Percentiles rank a stretch among this genome's conserved stretches.
Evolutionary conservation across 768 basidiomycete species (phyloP).

Genomic region (Thelephora ganbajun): DNA sequence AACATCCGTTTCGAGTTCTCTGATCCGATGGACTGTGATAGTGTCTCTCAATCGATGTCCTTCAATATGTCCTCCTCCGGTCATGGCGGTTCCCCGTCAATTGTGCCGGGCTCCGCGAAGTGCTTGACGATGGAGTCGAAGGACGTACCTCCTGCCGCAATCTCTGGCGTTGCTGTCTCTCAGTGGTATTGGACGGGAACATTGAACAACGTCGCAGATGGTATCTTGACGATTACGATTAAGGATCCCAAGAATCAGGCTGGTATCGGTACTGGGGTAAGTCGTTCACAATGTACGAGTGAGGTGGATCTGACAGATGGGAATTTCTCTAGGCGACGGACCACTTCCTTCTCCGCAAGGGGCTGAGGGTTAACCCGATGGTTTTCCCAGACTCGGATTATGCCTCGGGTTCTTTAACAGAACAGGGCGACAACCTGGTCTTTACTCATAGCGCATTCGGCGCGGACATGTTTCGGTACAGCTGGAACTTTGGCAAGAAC

Average conservation of each 20-base stretch:
- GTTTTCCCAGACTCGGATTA: slow-evolving; percentile 82
- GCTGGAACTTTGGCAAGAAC: slow-evolving; percentile 72
- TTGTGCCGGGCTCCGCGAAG: slow-evolving; percentile 26
- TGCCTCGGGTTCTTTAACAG: slow-evolving; percentile 41
- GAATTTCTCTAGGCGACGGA: slow-evolving; percentile 38
- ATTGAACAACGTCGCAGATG: slow-evolving; percentile 64
- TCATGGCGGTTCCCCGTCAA: slow-evolving; percentile 37
- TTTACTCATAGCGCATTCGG: slow-evolving; percentile 77
- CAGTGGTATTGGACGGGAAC: slow-evolving; percentile 66
- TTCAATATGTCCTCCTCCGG: slow-evolving; percentile 62
- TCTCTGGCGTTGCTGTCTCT: slow-evolving; percentile 45
- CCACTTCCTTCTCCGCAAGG: slow-evolving; percentile 73
- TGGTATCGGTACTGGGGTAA: slow-evolving; percentile 41
- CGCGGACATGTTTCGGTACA: slow-evolving; percentile 79
- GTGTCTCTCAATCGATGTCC: slow-evolving; percentile 46
- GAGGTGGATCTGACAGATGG: neutral
- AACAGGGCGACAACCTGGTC: slow-evolving; percentile 48
- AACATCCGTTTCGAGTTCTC: slow-evolving; percentile 74
- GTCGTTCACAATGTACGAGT: slow-evolving; percentile 13
- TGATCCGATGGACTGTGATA: slow-evolving; percentile 55
- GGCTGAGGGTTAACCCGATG: slow-evolving; percentile 59
- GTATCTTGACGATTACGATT: slow-evolving; percentile 63
- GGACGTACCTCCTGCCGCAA: slow-evolving; percentile 30
- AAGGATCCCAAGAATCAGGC: slow-evolving; percentile 34
- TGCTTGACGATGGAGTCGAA: slow-evolving; percentile 31